Evolutionary conservation across 106 monocot genomes (phyloP).

Genomic region (Posidonia australis): DNA sequence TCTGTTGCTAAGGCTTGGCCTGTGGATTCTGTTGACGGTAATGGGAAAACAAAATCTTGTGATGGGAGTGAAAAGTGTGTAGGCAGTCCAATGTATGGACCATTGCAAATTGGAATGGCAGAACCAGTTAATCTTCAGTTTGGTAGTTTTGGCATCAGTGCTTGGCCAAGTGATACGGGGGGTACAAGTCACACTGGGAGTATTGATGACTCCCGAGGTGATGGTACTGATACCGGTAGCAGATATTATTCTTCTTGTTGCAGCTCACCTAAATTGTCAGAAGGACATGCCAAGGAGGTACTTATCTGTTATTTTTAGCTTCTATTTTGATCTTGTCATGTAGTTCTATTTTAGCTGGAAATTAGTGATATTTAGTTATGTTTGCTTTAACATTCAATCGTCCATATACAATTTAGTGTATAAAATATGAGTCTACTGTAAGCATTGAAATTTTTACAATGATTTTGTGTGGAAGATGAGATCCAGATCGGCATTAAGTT

Average conservation of each 20-base stretch:
- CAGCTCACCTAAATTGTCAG: conserved; percentile 69
- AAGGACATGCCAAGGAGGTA: conserved; percentile 87
- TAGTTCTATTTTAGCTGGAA: no score
- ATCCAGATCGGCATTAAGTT: no score
- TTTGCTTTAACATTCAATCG: no score
- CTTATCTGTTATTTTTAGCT: not conserved
- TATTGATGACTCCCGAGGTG: conserved; percentile 52
- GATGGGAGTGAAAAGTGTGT: conserved; percentile 5
- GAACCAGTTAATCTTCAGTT: conserved; percentile 33
- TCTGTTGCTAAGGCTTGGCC: conserved; percentile 39
- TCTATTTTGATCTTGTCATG: not conserved
- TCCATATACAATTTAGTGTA: no score
- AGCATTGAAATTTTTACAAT: no score
- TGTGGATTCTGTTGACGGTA: conserved; percentile 1
- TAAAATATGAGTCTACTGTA: no score
- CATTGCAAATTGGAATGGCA: conserved; percentile 17
- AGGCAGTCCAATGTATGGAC: conserved; percentile 17
- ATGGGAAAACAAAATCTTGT: not conserved
- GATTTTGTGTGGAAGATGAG: no score
- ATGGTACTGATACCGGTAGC: conserved; percentile 53
- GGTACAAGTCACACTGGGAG: conserved; percentile 67
- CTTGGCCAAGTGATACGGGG: conserved; percentile 83
- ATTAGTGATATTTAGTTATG: no score
- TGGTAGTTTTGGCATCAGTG: conserved; percentile 82
- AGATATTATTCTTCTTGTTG: conserved; percentile 66